Evolutionary conservation across 164 flowering plant species (phyloP), one percentile per base, ranked within the genome.

Genomic region (Litsea cubeba): DNA sequence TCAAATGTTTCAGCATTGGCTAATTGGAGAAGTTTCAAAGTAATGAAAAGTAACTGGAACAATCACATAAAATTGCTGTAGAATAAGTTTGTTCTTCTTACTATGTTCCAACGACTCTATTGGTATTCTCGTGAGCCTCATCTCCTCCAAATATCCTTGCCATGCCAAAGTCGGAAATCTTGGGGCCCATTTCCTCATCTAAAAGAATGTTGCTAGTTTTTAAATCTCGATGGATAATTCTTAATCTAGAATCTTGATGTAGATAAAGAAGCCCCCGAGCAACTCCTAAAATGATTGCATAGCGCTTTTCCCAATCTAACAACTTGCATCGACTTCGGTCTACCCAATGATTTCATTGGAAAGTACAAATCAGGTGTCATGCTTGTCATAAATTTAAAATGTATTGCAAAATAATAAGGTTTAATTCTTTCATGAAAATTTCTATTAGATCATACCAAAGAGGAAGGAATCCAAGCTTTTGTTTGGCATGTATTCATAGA

Each of bases 111-210:
- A 77, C 80, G 22, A 82, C 68, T 70, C 80, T 62, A 2, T n/a
- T 72, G 1, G 85, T 82, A 14, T 66, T 77, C 15, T 62, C 82
- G 65, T 71, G 67, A 65, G 64, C 60, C n/a, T 85, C 77, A 23
- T 80, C 77, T 5, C 26, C 78, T 2, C 72, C 78, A 70, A 88
- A 78, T 23, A 87, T 78, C 69, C 79, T 82, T 14, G 87, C 91
- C 91, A 93, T 84, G 46, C 99, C 88, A 81, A 88, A 90, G 67
- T 87, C 88, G 7, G 89, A 78, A 23, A 86, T 83, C 74, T 86
- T 85, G 1, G 91, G 78, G 35, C 73, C 81, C 85, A 87, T 77
- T 6, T 85, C 85, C 0, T 25, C 68, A 72, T 90, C 91, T 18
- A 90, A 32, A 58, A 88, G 72, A 6, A 87, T 67, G 65, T 89